Evolutionary conservation across 192 early-diverging fungal genomes (phyloP).

Genomic region (Oehlia diaphana): DNA sequence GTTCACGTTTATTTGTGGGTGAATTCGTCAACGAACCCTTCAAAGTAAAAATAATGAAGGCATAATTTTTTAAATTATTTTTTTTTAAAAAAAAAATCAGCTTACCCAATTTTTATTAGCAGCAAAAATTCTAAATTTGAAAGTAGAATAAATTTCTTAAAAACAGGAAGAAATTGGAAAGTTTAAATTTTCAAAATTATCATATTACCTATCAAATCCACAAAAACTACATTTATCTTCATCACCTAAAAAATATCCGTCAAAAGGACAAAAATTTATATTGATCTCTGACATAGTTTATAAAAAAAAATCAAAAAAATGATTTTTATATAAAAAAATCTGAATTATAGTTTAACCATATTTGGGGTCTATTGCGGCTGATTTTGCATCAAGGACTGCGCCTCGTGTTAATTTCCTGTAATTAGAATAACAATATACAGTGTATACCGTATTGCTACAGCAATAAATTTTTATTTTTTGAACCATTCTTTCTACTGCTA

Average conservation of each 20-base stretch:
- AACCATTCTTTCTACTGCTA: too few relatives aligned
- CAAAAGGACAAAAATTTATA: conserved; percentile 16
- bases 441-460: too few relatives aligned
- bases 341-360: too few relatives aligned
- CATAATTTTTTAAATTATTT: background rate
- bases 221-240: conserved; percentile 1
- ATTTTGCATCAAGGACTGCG: too few relatives aligned
- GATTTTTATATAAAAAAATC: too few relatives aligned
- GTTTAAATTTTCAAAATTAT: background rate
- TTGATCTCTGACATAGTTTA: background rate
- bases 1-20: conserved; percentile 20
- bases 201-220: conserved; percentile 2
- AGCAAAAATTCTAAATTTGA: background rate
- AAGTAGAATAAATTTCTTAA: background rate
- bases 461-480: too few relatives aligned
- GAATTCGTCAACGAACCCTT: background rate
- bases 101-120: background rate
- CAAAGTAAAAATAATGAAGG: background rate
- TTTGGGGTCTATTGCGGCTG: too few relatives aligned
- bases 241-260: background rate
- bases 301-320: too few relatives aligned
- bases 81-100: background rate
- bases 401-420: too few relatives aligned
- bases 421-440: too few relatives aligned
- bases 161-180: background rate